These are phyloP conservation scores for Bertia moriformis DNA, from an alignment of 2,329 filamentous ascomycete species.

Conservation along the genomic window DNA sequence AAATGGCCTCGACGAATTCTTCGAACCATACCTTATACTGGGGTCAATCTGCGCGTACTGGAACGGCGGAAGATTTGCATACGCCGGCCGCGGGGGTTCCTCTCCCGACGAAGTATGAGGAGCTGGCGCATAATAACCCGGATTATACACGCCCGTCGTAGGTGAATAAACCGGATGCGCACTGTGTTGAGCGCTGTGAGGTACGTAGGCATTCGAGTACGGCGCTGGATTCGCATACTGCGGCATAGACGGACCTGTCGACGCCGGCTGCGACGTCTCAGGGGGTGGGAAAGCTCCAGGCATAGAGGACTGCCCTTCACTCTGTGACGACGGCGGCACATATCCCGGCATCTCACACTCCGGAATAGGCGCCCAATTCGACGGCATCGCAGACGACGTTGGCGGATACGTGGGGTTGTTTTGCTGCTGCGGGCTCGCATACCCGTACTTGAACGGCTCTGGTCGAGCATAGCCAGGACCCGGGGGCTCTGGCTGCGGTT, in stretches of 20 bases:
- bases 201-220: not conserved
- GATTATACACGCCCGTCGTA: too few relatives aligned
- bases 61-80: not conserved
- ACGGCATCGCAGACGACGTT: not conserved
- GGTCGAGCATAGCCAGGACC: not conserved
- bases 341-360: not conserved
- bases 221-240: not conserved
- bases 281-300: not conserved
- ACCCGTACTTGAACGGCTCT: not conserved
- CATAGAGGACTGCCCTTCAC: not conserved
- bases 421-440: not conserved
- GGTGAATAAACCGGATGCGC: too few relatives aligned
- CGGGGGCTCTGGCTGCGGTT: not conserved
- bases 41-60: slow-evolving; percentile 1
- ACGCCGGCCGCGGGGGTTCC: not conserved
- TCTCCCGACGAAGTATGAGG: too few relatives aligned
- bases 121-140: too few relatives aligned
- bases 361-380: slow-evolving; percentile 1
- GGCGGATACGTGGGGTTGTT: not conserved
- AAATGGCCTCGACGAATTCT: not conserved
- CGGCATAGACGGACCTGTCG: not conserved
- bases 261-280: not conserved
- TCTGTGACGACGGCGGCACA: slow-evolving; percentile 1
- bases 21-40: not conserved
- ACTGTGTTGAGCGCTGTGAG: too few relatives aligned